phyloP scores from a whole-genome alignment of 805 yeast species.

The Grigorovia humatica region DNA sequence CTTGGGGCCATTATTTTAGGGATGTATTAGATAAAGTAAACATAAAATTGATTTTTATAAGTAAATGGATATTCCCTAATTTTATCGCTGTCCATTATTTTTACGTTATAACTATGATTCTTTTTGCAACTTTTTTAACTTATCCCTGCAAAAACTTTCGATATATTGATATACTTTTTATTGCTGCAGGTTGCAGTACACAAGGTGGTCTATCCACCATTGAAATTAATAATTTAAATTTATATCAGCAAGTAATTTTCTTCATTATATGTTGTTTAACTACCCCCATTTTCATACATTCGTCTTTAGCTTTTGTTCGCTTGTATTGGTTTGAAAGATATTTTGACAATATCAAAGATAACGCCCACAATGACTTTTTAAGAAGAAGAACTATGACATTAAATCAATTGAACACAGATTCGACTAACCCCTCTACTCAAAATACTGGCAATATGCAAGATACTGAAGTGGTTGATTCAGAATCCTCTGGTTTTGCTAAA shows the following conservation, averaged over 20 bases:
- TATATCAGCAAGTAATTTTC: conserved; percentile 72
- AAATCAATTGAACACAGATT: conserved; percentile 6
- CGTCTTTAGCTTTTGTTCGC: conserved; percentile 62
- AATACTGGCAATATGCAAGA: not conserved
- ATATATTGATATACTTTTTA: conserved; percentile 72
- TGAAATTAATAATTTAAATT: conserved; percentile 45
- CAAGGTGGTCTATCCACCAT: conserved; percentile 87
- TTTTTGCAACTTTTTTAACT: conserved; percentile 62
- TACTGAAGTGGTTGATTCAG: not conserved
- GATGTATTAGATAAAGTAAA: conserved; percentile 26
- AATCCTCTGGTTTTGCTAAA: conserved; percentile 3
- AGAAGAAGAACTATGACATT: conserved; percentile 55
- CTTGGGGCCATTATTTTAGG: conserved; percentile 30
- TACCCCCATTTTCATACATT: conserved; percentile 83
- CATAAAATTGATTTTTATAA: conserved; percentile 23
- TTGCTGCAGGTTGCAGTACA: conserved; percentile 64
- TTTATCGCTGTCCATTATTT: conserved; percentile 55
- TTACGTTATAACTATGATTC: conserved; percentile 48
- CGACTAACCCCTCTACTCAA: not conserved
- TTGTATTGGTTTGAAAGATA: conserved; percentile 81
- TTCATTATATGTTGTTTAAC: conserved; percentile 53
- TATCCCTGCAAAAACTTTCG: conserved; percentile 53
- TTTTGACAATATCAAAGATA: conserved; percentile 68
- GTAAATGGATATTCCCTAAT: conserved; percentile 31
- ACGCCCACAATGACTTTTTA: conserved; percentile 61